Conservation (phyloP, 2,329 filamentous ascomycete species). For the Apiospora rasikravindrae region DNA sequence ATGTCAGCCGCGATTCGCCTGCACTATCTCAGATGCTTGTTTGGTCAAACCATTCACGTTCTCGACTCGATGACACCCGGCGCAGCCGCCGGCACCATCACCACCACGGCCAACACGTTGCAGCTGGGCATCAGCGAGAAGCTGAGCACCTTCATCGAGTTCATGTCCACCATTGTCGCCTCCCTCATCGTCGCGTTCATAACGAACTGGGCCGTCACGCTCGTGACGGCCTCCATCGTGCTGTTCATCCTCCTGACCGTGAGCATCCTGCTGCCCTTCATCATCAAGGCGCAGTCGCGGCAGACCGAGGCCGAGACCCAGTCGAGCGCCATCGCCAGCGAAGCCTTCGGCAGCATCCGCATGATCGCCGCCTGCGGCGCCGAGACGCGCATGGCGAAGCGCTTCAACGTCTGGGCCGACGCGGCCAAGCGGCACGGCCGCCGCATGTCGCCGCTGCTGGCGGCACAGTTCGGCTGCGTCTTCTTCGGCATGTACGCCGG, state of each 20-base stretch:
- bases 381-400: constrained; percentile 56
- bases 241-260: constrained; percentile 60
- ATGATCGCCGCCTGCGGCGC: constrained; percentile 70
- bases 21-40: constrained; percentile 67
- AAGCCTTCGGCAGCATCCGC: constrained; percentile 63
- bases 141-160: constrained; percentile 64
- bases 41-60: constrained; percentile 69
- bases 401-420: constrained; percentile 61
- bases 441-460: constrained; percentile 55
- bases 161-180: constrained; percentile 55
- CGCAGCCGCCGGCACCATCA: constrained; percentile 66
- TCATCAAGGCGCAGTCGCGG: constrained; percentile 55
- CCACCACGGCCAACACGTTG: constrained; percentile 66
- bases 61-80: constrained; percentile 70
- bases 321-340: constrained; percentile 64
- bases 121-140: constrained; percentile 70
- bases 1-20: constrained; percentile 66
- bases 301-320: constrained; percentile 59
- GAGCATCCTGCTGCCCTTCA: constrained; percentile 56
- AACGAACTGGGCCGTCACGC: constrained; percentile 63
- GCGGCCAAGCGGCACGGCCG: constrained; percentile 57
- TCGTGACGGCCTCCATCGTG: constrained; percentile 62
- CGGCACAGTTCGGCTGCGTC: constrained; percentile 58
- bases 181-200: constrained; percentile 61
- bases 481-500: constrained; percentile 60